Percentiles rank a stretch among this genome's conserved stretches.
phyloP scores from a whole-genome alignment of 108 stramenopile species.

The Nitzschia putrida region DNA sequence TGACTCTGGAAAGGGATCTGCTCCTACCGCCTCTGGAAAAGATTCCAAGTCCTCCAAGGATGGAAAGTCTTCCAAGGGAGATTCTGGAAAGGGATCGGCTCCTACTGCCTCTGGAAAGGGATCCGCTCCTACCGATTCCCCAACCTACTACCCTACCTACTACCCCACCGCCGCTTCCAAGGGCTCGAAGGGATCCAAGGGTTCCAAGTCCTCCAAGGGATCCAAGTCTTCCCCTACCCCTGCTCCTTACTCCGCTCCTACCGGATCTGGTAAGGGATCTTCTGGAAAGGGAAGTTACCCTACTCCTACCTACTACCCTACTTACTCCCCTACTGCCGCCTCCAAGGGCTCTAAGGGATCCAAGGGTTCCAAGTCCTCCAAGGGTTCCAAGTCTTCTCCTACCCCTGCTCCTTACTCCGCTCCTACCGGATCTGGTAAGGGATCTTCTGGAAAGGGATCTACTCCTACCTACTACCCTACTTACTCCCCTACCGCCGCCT shows the following conservation, averaged over 20 bases:
- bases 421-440: not conserved
- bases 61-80: not conserved
- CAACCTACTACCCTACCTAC: not conserved
- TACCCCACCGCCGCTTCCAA: not conserved
- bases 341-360: conserved; percentile 8
- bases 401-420: not conserved
- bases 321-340: not conserved
- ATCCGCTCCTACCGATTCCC: not conserved
- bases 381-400: too few relatives aligned
- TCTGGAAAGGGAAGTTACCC: not conserved
- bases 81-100: not conserved
- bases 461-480: not conserved
- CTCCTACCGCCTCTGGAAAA: not conserved
- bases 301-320: not conserved
- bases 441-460: not conserved
- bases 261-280: not conserved
- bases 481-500: not conserved
- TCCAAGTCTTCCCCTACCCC: not conserved
- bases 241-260: not conserved
- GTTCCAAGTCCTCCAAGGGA: conserved; percentile 1
- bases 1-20: not conserved
- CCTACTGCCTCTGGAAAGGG: not conserved
- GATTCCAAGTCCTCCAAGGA: not conserved
- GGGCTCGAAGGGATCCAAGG: conserved; percentile 2
- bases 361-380: not conserved